These are phyloP conservation scores for Plasmodium falciparum DNA, from an alignment of 169 alveolate genomes.

Conservation along the genomic window DNA sequence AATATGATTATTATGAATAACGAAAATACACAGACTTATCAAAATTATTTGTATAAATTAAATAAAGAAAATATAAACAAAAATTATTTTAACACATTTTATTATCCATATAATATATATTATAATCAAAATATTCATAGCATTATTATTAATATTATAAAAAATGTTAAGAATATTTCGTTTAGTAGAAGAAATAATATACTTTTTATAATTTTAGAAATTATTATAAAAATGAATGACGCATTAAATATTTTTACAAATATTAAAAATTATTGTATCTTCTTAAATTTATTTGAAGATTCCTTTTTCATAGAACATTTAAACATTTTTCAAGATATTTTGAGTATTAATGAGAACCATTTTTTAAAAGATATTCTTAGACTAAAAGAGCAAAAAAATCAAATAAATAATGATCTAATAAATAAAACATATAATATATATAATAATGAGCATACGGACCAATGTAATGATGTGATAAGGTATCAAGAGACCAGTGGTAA, in stretches of 20 bases:
- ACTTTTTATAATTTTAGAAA: slow-evolving; percentile 15
- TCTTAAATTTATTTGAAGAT: slow-evolving; percentile 46
- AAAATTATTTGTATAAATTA: neutral
- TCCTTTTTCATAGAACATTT: slow-evolving; percentile 10
- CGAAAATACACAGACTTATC: no score
- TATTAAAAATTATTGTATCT: slow-evolving; percentile 5
- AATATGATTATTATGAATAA: no score
- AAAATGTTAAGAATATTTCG: slow-evolving; percentile 57
- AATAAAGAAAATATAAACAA: neutral
- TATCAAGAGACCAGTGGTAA: neutral
- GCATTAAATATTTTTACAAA: slow-evolving; percentile 5
- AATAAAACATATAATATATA: no score
- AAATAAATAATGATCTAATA: neutral
- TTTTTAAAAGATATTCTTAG: neutral
- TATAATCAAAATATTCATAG: slow-evolving; percentile 3
- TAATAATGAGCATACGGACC: no score
- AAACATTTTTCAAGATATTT: neutral
- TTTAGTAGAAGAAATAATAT: slow-evolving; percentile 33
- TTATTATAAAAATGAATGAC: slow-evolving; percentile 6
- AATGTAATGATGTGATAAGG: no score
- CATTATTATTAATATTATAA: slow-evolving; percentile 22
- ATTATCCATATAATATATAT: no score
- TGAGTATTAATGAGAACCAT: neutral
- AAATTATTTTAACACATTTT: no score
- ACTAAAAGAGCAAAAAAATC: neutral